A percentile compares a stretch with the other conserved stretches of the same genome.
Conservation (phyloP, 495 filamentous ascomycete species). For the Hyaloscypha finlandica region DNA sequence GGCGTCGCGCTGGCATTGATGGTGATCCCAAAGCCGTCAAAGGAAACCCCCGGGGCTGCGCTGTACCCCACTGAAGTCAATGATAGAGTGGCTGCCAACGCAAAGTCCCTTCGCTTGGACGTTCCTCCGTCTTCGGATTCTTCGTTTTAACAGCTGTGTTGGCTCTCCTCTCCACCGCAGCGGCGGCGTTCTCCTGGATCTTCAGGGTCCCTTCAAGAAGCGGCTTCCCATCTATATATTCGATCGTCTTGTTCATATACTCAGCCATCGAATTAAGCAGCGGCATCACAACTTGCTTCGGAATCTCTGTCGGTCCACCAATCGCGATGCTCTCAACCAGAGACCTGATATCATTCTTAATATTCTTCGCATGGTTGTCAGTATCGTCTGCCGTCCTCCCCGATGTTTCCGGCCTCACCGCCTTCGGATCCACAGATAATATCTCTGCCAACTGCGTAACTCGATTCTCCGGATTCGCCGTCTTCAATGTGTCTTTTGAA, state of each 20-base stretch:
- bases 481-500: background rate
- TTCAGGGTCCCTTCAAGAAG: background rate
- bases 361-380: background rate
- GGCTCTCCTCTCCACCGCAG: background rate
- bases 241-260: background rate
- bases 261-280: background rate
- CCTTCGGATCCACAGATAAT: background rate
- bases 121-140: background rate
- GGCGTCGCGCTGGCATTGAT: too few species aligned
- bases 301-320: background rate
- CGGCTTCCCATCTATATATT: background rate
- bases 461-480: background rate
- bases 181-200: background rate
- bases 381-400: background rate
- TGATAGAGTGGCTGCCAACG: too few species aligned
- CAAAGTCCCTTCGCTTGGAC: too few species aligned
- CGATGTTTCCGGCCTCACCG: background rate
- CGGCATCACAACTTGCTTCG: background rate
- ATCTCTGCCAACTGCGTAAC: background rate
- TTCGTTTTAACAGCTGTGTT: background rate
- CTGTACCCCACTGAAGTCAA: too few species aligned
- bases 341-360: background rate
- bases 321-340: background rate
- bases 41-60: too few species aligned
- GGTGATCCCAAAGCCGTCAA: too few species aligned